phyloP scores from a whole-genome alignment of 805 yeast genomes.

The Lipomyces anomalus region DNA sequence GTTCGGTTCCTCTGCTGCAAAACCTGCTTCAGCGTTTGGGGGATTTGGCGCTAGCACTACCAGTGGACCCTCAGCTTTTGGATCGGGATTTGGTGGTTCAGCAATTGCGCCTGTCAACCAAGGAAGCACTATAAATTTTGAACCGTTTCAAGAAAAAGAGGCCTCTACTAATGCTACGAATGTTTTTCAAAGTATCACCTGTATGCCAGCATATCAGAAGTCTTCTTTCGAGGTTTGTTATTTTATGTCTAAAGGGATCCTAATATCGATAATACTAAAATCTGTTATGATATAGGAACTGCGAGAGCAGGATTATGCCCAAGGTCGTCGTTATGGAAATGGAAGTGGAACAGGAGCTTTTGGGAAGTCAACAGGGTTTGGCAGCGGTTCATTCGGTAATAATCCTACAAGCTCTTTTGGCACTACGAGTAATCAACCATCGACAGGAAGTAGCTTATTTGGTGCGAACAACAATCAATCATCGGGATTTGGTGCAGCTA shows the following conservation, averaged over 20 bases:
- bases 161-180: conserved; percentile 17
- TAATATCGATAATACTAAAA: too few species aligned
- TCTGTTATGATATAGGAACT: too few species aligned
- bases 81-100: conserved; percentile 10
- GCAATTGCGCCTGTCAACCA: conserved; percentile 14
- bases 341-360: conserved; percentile 26
- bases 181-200: conserved; percentile 57
- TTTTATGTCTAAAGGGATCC: too few species aligned
- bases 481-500: conserved; percentile 24
- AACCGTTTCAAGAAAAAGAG: conserved; percentile 27
- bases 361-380: conserved; percentile 26
- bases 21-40: conserved; percentile 25
- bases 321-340: conserved; percentile 44
- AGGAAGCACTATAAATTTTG: conserved; percentile 25
- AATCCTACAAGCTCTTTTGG: conserved; percentile 24
- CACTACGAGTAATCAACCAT: conserved; percentile 3
- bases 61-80: conserved; percentile 11
- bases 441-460: conserved; percentile 33
- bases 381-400: conserved; percentile 28
- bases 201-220: conserved; percentile 86
- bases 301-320: conserved; percentile 80
- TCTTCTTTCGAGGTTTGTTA: conserved; percentile 80
- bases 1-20: conserved; percentile 25
- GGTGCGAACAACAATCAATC: conserved; percentile 34
- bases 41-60: conserved; percentile 23